Evolutionary conservation across 2,329 filamentous ascomycete species (phyloP).

Genomic region (Penicillium sp.): DNA sequence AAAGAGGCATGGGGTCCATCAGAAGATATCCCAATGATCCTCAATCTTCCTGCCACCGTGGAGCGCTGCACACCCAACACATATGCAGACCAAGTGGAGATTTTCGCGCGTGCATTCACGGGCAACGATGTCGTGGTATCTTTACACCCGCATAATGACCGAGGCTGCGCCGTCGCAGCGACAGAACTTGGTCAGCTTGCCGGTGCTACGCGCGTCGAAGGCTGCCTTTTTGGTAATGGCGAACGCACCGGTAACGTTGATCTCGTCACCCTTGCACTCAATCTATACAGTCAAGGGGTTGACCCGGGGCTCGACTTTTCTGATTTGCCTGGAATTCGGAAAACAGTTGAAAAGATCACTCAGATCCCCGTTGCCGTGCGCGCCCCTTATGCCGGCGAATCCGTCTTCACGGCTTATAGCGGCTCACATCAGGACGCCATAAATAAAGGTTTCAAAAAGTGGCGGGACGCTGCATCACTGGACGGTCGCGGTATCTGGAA

Average conservation of each 20-base stretch:
- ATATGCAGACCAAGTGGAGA: conserved; percentile 51
- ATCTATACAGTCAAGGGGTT: conserved; percentile 87
- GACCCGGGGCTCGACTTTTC: conserved; percentile 81
- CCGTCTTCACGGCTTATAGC: conserved; percentile 84
- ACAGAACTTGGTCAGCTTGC: conserved; percentile 91
- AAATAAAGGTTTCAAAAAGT: conserved; percentile 68
- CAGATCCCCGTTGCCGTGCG: conserved; percentile 86
- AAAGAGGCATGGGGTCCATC: neutral
- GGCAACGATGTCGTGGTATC: conserved; percentile 54
- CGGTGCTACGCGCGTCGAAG: conserved; percentile 84
- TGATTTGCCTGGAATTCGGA: conserved; percentile 75
- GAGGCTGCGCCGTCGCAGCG: conserved; percentile 83
- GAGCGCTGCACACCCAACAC: conserved; percentile 18
- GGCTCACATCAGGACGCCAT: conserved; percentile 91
- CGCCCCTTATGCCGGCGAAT: conserved; percentile 79
- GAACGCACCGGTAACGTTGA: conserved; percentile 93
- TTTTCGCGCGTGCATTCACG: conserved; percentile 54
- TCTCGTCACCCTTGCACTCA: conserved; percentile 81
- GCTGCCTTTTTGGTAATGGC: conserved; percentile 86
- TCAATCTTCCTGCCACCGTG: neutral
- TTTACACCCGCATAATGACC: conserved; percentile 87
- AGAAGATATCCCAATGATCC: neutral
- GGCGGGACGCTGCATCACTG: neutral
- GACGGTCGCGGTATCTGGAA: conserved; percentile 57
- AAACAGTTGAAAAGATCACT: conserved; percentile 80